Conservation (phyloP, 2,329 filamentous ascomycete species). For the Colletotrichum lini region DNA sequence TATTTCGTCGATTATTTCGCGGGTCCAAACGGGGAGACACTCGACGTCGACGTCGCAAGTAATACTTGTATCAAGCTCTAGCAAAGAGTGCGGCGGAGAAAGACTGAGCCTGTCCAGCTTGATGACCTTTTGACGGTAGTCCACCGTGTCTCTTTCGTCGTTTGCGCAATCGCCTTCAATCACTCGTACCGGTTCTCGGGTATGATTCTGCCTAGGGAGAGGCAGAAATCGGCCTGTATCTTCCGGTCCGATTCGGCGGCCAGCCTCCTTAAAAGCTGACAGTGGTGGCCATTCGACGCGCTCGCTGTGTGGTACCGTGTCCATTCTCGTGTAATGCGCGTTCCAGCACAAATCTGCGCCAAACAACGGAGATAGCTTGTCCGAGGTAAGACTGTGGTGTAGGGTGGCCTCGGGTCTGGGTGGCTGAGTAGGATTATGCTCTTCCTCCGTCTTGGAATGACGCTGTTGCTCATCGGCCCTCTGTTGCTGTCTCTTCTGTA, state of each 20-base stretch:
- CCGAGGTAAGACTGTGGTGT: slow-evolving; percentile 45
- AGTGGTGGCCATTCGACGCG: slow-evolving; percentile 53
- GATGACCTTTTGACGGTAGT: neutral
- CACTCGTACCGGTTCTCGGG: neutral
- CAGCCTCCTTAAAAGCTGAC: slow-evolving; percentile 54
- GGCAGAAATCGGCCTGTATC: slow-evolving; percentile 47
- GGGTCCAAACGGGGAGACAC: slow-evolving; percentile 7
- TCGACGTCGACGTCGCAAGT: neutral
- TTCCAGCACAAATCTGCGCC: slow-evolving; percentile 53
- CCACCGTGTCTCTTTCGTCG: neutral
- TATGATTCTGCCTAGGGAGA: slow-evolving; percentile 48
- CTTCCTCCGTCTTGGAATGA: neutral
- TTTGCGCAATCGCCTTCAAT: slow-evolving; percentile 10
- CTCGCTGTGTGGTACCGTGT: slow-evolving; percentile 22
- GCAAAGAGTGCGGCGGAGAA: neutral
- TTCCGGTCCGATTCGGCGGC: slow-evolving; percentile 48
- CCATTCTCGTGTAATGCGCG: slow-evolving; percentile 39
- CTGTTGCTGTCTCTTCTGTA: slow-evolving; percentile 44
- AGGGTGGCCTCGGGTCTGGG: neutral
- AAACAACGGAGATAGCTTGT: slow-evolving; percentile 53
- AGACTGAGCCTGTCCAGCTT: slow-evolving; percentile 2
- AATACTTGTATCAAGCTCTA: neutral
- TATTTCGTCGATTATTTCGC: slow-evolving; percentile 14
- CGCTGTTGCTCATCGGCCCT: slow-evolving; percentile 23
- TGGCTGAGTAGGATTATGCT: neutral